phyloP scores from a whole-genome alignment of 805 yeast genomes.

The Saturnispora zaruensis region DNA sequence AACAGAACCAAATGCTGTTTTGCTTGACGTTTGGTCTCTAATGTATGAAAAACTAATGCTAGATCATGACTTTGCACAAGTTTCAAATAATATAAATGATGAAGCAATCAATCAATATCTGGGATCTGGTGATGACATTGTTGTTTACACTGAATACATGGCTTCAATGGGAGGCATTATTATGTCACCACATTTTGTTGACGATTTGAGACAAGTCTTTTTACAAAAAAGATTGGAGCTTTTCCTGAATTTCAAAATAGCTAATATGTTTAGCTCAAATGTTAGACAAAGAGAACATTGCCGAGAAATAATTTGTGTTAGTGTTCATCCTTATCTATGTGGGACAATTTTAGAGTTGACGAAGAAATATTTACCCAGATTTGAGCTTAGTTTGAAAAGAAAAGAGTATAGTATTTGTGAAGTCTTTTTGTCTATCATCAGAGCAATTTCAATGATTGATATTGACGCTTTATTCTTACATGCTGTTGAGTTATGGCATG shows the following conservation, averaged over 20 bases:
- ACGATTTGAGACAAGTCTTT: conserved; percentile 22
- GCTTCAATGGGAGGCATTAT: conserved; percentile 65
- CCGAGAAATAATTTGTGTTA: conserved; percentile 52
- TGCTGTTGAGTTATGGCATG: conserved; percentile 22
- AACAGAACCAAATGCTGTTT: conserved; percentile 31
- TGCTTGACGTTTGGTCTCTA: conserved; percentile 34
- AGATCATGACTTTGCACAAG: conserved; percentile 7
- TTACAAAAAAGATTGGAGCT: conserved; percentile 22
- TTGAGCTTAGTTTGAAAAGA: conserved; percentile 18
- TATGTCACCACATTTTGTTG: conserved; percentile 26
- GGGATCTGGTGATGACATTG: conserved; percentile 14
- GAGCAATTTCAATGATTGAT: conserved; percentile 23
- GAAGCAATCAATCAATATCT: not conserved
- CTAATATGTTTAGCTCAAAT: conserved; percentile 21
- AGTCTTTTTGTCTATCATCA: conserved; percentile 21
- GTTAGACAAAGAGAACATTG: conserved; percentile 52
- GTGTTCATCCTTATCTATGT: conserved; percentile 39
- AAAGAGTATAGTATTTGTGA: conserved; percentile 25
- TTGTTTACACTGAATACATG: conserved; percentile 61
- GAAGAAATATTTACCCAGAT: conserved; percentile 17
- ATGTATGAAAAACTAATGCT: conserved; percentile 34
- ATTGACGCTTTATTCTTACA: conserved; percentile 21
- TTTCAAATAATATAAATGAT: not conserved
- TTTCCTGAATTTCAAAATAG: conserved; percentile 21
- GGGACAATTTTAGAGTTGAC: conserved; percentile 20